Conservation (phyloP, 371 early-diverging fungal genomes). For the Umbelopsis sp. region DNA sequence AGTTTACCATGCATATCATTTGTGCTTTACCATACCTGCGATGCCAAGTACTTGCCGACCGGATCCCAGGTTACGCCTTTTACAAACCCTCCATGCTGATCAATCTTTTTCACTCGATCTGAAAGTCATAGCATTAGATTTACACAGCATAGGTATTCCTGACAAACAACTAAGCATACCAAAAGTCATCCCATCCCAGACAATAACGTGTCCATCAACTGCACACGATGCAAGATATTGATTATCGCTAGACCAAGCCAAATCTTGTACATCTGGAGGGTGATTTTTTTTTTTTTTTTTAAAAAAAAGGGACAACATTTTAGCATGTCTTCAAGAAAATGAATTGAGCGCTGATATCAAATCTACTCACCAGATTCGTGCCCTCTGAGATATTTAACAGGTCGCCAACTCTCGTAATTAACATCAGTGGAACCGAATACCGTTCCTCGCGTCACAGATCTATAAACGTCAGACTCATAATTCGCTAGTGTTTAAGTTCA, state of each 20-base stretch:
- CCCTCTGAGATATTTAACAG: constrained; percentile 80
- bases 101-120: constrained; percentile 69
- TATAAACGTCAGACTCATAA: not conserved
- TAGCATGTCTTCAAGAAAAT: not conserved
- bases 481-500: not conserved
- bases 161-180: constrained; percentile 46
- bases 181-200: constrained; percentile 87
- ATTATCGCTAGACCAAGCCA: constrained; percentile 95
- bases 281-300: not conserved
- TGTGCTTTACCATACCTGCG: constrained; percentile 64
- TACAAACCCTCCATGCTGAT: constrained; percentile 87
- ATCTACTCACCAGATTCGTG: constrained; percentile 81
- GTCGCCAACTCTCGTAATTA: constrained; percentile 80
- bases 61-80: constrained; percentile 98
- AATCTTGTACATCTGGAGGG: constrained; percentile 79
- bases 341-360: not conserved
- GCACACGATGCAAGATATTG: constrained; percentile 90
- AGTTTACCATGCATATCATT: not conserved
- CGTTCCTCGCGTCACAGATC: constrained; percentile 26
- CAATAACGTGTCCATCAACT: constrained; percentile 80
- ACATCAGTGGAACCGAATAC: constrained; percentile 63
- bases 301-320: not conserved
- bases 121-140: not conserved
- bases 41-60: constrained; percentile 89
- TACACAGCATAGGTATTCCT: not conserved